Evolutionary conservation across 441 rosid genomes (phyloP).

Genomic region (Jatropha podagrica): DNA sequence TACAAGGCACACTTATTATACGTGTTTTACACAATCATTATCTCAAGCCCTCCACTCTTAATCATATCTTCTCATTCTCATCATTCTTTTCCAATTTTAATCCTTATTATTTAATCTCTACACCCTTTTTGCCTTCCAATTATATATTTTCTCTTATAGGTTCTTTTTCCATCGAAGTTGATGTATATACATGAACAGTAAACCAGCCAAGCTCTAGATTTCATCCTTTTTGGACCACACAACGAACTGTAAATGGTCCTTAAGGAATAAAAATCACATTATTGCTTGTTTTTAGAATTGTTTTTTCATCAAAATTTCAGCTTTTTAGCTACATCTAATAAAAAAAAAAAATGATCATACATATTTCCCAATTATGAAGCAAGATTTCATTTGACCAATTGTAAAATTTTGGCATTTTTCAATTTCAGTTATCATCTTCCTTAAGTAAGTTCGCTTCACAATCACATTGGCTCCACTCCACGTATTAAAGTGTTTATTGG

Average conservation of each 20-base stretch:
- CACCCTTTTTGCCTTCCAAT: background rate
- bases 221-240: slow-evolving; percentile 23
- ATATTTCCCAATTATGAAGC: slow-evolving; percentile 4
- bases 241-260: background rate
- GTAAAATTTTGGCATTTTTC: background rate
- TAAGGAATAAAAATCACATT: background rate
- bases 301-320: slow-evolving; percentile 5
- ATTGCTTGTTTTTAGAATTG: slow-evolving; percentile 2
- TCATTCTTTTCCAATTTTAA: slow-evolving; percentile 19
- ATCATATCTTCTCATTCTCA: slow-evolving; percentile 35
- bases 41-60: slow-evolving; percentile 32
- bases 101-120: background rate
- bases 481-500: too few species aligned
- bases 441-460: too few species aligned
- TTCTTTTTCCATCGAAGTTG: background rate
- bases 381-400: background rate
- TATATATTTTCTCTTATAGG: slow-evolving; percentile 5
- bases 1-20: slow-evolving; percentile 49
- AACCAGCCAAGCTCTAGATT: slow-evolving; percentile 24
- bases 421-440: background rate
- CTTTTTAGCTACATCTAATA: background rate
- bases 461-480: too few species aligned
- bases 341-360: background rate
- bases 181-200: slow-evolving; percentile 10
- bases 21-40: slow-evolving; percentile 38